Evolutionary conservation across 495 filamentous ascomycete species (phyloP).

Genomic region (Umbilicaria muhlenbergii): DNA sequence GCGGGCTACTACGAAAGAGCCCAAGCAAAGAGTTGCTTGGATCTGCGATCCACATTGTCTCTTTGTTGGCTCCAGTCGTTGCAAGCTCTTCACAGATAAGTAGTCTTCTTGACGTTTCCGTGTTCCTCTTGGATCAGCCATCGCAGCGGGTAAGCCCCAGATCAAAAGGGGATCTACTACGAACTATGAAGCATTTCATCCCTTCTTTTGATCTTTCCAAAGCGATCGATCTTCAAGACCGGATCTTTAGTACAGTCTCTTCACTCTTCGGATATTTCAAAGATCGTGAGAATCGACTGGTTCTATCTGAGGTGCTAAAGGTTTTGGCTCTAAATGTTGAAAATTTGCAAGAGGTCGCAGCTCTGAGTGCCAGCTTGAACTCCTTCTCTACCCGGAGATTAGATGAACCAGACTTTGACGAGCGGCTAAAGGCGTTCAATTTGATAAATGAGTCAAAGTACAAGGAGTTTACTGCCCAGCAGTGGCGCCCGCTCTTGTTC

Average conservation of each 20-base stretch:
- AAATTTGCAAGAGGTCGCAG: slow-evolving; percentile 44
- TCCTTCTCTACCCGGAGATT: slow-evolving; percentile 50
- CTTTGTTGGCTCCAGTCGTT: slow-evolving; percentile 58
- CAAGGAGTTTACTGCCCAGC: slow-evolving; percentile 44
- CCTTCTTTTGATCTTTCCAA: slow-evolving; percentile 41
- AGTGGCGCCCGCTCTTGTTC: slow-evolving; percentile 82
- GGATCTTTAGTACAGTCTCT: slow-evolving; percentile 45
- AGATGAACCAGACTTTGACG: slow-evolving; percentile 75
- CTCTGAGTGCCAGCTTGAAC: slow-evolving; percentile 66
- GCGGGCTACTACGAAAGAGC: slow-evolving; percentile 45
- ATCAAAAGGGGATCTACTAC: slow-evolving; percentile 66
- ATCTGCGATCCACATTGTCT: slow-evolving; percentile 60
- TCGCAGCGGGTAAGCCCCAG: slow-evolving; percentile 62
- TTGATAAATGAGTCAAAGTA: slow-evolving; percentile 39
- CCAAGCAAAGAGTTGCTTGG: slow-evolving; percentile 56
- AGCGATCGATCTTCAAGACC: slow-evolving; percentile 37
- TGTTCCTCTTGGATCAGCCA: slow-evolving; percentile 73
- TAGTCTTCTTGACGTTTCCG: slow-evolving; percentile 57
- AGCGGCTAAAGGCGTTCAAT: slow-evolving; percentile 61
- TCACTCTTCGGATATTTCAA: slow-evolving; percentile 78
- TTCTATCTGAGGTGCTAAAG: slow-evolving; percentile 53
- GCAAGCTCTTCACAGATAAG: slow-evolving; percentile 50
- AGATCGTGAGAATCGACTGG: slow-evolving; percentile 55
- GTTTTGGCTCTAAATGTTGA: slow-evolving; percentile 49
- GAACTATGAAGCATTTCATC: slow-evolving; percentile 60